These are phyloP conservation scores for Trichomonas vaginalis DNA, from an alignment of 208 protist genomes.

Conservation along the genomic window DNA sequence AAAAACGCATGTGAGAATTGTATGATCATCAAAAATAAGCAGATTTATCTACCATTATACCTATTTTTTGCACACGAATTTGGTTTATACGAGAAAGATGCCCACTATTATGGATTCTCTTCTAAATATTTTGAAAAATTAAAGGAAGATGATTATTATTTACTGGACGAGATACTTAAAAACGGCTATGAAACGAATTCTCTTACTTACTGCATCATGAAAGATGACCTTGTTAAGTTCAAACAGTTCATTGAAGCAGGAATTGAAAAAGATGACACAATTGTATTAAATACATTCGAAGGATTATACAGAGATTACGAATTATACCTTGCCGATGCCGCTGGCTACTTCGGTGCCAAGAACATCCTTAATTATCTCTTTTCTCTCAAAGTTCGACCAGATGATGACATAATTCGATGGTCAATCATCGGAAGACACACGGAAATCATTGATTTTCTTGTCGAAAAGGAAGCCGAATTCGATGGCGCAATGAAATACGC, in stretches of 20 bases:
- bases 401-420: background rate
- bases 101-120: background rate
- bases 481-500: background rate
- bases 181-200: background rate
- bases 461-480: background rate
- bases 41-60: background rate
- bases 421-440: background rate
- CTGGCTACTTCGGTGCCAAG: background rate
- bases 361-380: background rate
- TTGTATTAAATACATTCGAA: background rate
- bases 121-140: background rate
- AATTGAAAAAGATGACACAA: background rate
- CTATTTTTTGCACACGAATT: background rate
- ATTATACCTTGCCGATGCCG: background rate
- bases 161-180: background rate
- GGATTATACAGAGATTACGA: background rate
- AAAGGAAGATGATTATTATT: background rate
- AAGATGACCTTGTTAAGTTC: background rate
- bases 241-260: background rate
- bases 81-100: background rate
- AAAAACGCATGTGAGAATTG: background rate
- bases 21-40: background rate
- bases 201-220: background rate
- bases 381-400: background rate
- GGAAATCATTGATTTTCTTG: background rate